Conservation (phyloP, 768 basidiomycete species). For the Leccinellum luteum region DNA sequence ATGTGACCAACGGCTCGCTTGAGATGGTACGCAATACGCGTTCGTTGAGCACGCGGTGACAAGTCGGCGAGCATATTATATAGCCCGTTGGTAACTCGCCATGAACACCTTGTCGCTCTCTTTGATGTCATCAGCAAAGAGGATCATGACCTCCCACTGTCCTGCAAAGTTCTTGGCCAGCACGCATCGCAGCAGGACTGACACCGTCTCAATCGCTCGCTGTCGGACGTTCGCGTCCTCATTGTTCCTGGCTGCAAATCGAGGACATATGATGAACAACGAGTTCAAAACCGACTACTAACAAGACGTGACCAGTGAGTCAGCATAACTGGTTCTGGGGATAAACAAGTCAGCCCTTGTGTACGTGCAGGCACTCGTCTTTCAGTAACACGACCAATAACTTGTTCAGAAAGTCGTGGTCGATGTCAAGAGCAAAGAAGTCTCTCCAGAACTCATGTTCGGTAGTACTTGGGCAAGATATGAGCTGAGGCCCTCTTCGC, state of each 20-base stretch:
- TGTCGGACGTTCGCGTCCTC: slow-evolving; percentile 15
- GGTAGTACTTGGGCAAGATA: slow-evolving; percentile 44
- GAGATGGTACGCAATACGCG: no score
- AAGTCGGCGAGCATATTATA: no score
- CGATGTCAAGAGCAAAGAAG: slow-evolving; percentile 51
- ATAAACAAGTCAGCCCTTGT: slow-evolving; percentile 44
- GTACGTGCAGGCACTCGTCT: slow-evolving; percentile 44
- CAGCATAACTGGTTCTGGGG: neutral
- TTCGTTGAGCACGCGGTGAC: no score
- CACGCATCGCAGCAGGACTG: slow-evolving; percentile 44
- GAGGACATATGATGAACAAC: slow-evolving; percentile 48
- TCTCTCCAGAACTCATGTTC: slow-evolving; percentile 50
- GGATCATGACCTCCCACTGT: slow-evolving; percentile 73
- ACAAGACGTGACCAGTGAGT: slow-evolving; percentile 5
- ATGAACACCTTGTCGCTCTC: slow-evolving; percentile 60
- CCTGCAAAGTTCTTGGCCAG: slow-evolving; percentile 60
- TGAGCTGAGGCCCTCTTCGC: slow-evolving; percentile 35
- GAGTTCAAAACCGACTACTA: slow-evolving; percentile 50
- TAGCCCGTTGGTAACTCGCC: slow-evolving; percentile 26
- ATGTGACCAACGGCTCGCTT: no score
- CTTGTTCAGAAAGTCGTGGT: slow-evolving; percentile 42
- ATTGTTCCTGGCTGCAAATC: slow-evolving; percentile 34
- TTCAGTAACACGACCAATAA: slow-evolving; percentile 43
- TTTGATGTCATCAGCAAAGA: slow-evolving; percentile 58
- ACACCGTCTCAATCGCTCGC: slow-evolving; percentile 53